A percentile compares a stretch with the other conserved stretches of the same genome.
Evolutionary conservation across 139 green algal genomes (phyloP).

Genomic region (Nannochloris sp.): DNA sequence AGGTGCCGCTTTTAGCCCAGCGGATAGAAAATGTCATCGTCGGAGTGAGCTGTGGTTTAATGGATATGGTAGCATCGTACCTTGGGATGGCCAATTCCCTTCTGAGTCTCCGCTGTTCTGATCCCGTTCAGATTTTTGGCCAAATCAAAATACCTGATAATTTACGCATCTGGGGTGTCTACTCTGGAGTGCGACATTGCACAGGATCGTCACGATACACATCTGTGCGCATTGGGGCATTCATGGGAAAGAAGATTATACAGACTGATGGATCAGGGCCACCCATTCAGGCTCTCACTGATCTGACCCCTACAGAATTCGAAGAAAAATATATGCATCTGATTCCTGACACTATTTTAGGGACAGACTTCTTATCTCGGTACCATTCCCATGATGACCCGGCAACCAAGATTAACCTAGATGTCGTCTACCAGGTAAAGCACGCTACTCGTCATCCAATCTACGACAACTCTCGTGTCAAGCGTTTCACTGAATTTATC

Average conservation of each 20-base stretch:
- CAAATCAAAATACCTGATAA: constrained; percentile 53
- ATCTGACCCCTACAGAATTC: constrained; percentile 57
- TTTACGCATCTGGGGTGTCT: constrained; percentile 69
- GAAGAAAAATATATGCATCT: constrained; percentile 24
- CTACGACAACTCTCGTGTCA: constrained; percentile 69
- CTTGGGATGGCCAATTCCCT: constrained; percentile 61
- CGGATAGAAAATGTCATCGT: constrained; percentile 87
- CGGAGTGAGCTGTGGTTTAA: constrained; percentile 86
- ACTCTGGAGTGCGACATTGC: constrained; percentile 78
- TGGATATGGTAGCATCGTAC: constrained; percentile 85
- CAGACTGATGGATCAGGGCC: not conserved
- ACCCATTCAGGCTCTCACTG: not conserved
- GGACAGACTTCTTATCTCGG: constrained; percentile 53
- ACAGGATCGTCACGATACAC: constrained; percentile 79
- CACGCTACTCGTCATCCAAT: constrained; percentile 65
- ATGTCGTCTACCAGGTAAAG: constrained; percentile 45
- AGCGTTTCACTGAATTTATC: constrained; percentile 51
- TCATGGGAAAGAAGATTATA: constrained; percentile 73
- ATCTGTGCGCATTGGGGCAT: constrained; percentile 69
- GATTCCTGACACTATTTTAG: constrained; percentile 54
- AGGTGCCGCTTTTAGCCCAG: constrained; percentile 76
- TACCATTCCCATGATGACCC: constrained; percentile 60
- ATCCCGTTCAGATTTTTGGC: constrained; percentile 66
- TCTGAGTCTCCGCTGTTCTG: constrained; percentile 68
- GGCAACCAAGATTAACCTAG: constrained; percentile 47